Conservation (phyloP, 2,329 filamentous ascomycete species). For the Fusarium kyushuense region DNA sequence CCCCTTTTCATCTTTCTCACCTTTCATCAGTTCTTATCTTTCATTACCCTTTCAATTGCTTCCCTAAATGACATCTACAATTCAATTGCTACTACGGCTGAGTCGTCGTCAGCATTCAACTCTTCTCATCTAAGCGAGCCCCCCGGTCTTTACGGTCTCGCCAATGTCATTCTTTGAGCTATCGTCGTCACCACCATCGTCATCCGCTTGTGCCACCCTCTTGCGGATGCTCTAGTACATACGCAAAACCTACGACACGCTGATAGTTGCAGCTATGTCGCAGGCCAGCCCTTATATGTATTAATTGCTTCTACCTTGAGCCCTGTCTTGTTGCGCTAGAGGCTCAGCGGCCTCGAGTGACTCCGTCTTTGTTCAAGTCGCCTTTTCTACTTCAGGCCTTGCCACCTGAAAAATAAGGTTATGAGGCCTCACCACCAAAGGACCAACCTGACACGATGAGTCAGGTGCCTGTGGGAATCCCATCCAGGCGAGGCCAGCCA, state of each 20-base stretch:
- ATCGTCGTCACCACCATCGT: conserved; percentile 40
- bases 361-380: conserved; percentile 29
- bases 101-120: not conserved
- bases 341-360: conserved; percentile 8
- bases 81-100: conserved; percentile 7
- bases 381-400: conserved; percentile 11
- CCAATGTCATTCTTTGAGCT: conserved; percentile 23
- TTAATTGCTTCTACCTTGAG: not conserved
- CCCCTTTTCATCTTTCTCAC: conserved; percentile 30
- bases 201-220: conserved; percentile 40
- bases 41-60: not conserved
- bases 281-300: conserved; percentile 5
- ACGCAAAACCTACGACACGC: conserved; percentile 13
- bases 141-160: conserved; percentile 14
- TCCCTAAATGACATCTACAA: not conserved
- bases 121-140: conserved; percentile 13
- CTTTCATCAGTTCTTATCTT: conserved; percentile 4
- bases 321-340: not conserved
- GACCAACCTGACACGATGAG: conserved; percentile 29
- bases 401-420: conserved; percentile 23
- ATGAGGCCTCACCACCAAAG: conserved; percentile 27
- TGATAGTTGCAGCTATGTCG: conserved; percentile 8
- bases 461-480: conserved; percentile 28
- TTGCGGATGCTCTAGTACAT: conserved; percentile 21
- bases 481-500: conserved; percentile 11